A percentile compares a stretch with the other conserved stretches of the same genome.
phyloP scores from a whole-genome alignment of 257 asterid genomes.

The Scutellaria galericulata region DNA sequence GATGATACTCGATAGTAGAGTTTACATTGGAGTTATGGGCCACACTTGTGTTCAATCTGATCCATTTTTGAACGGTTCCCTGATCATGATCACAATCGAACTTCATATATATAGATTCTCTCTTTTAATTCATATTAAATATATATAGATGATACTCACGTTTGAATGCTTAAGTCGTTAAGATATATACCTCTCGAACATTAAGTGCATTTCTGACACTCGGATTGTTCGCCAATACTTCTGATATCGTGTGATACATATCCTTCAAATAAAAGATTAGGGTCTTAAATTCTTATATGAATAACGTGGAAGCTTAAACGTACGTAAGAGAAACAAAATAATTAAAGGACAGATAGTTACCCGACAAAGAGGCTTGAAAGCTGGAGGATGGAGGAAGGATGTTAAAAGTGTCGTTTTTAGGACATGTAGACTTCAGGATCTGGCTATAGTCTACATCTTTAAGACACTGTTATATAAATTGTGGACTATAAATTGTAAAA shows the following conservation, averaged over 20 bases:
- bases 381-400: no score
- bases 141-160: neutral
- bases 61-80: constrained; percentile 40
- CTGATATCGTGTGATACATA: constrained; percentile 31
- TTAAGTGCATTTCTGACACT: constrained; percentile 31
- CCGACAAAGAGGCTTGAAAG: no score
- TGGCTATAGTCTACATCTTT: constrained; percentile 23
- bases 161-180: neutral
- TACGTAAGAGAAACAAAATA: no score
- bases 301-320: no score
- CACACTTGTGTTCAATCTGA: constrained; percentile 32
- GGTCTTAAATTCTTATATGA: neutral
- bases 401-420: neutral
- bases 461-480: constrained; percentile 35
- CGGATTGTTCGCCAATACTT: constrained; percentile 44
- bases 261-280: constrained; percentile 30
- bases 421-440: constrained; percentile 42
- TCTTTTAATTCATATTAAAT: neutral
- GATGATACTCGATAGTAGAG: constrained; percentile 35
- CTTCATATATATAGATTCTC: neutral
- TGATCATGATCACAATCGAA: constrained; percentile 19
- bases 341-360: no score
- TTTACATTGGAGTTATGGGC: neutral
- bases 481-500: no score
- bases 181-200: constrained; percentile 35